A percentile compares a stretch with the other conserved stretches of the same genome.
phyloP scores from a whole-genome alignment of 176 grass and related monocot genomes.

The Phoenix roebelenii region DNA sequence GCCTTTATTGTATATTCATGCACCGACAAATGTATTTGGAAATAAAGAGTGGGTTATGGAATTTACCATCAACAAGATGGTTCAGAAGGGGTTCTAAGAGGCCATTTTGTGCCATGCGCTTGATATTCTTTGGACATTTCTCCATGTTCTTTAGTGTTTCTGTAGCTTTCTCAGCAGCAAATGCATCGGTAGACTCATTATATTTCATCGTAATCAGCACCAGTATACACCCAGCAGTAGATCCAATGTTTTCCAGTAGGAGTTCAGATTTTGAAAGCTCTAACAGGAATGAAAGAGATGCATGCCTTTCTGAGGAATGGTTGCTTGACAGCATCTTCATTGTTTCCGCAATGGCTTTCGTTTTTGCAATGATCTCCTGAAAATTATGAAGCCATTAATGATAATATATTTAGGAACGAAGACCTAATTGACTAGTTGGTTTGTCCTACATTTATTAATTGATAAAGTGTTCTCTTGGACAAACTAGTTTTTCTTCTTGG shows the following conservation, averaged over 20 bases:
- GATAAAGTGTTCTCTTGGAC: no score
- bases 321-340: conserved; percentile 53
- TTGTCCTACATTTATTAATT: no score
- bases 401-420: background rate
- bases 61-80: conserved; percentile 70
- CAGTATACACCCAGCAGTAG: conserved; percentile 46
- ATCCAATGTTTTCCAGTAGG: conserved; percentile 50
- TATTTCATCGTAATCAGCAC: conserved; percentile 72
- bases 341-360: conserved; percentile 51
- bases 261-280: conserved; percentile 60
- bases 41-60: background rate
- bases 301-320: conserved; percentile 34
- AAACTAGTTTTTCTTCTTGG: no score
- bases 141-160: conserved; percentile 66
- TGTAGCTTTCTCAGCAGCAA: conserved; percentile 45
- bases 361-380: conserved; percentile 71
- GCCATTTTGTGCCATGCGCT: conserved; percentile 82
- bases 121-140: conserved; percentile 70
- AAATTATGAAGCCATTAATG: conserved; percentile 21
- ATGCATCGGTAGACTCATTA: conserved; percentile 46
- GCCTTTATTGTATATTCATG: no score
- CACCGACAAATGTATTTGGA: no score
- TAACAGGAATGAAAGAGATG: conserved; percentile 61
- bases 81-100: conserved; percentile 72
- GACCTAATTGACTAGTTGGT: no score